A percentile compares a stretch with the other conserved stretches of the same genome.
phyloP scores from a whole-genome alignment of 208 protist species.

The Balamuthia mandrillaris region DNA sequence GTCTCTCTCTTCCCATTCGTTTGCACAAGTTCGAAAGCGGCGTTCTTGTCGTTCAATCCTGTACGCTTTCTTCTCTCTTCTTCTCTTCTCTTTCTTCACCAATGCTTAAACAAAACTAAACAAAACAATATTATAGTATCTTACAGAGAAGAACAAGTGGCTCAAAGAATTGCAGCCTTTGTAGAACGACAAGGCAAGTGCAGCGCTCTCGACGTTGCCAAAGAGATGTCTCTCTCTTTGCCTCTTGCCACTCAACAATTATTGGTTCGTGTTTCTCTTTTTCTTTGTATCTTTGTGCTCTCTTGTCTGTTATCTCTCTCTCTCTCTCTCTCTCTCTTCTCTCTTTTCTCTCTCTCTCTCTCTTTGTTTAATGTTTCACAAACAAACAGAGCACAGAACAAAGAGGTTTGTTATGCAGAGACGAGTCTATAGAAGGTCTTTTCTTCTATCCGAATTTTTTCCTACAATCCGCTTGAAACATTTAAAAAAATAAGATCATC shows the following conservation, averaged over 20 bases:
- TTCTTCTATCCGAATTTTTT: slow-evolving; percentile 60
- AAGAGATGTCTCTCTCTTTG: slow-evolving; percentile 35
- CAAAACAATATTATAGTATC: background rate
- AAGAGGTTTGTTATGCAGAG: slow-evolving; percentile 42
- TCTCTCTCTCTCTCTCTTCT: background rate
- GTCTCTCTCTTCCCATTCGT: slow-evolving; percentile 34
- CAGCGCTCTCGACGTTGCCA: slow-evolving; percentile 46
- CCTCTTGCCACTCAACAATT: slow-evolving; percentile 50
- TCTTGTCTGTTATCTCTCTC: background rate
- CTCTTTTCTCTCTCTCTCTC: background rate
- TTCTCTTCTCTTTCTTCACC: background rate
- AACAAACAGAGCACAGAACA: slow-evolving; percentile 43
- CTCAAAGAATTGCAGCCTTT: background rate
- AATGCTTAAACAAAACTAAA: background rate
- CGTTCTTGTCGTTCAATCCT: slow-evolving; percentile 48
- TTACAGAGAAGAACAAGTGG: slow-evolving; percentile 5
- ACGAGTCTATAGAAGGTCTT: slow-evolving; percentile 57
- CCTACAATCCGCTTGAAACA: background rate
- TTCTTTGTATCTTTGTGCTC: background rate
- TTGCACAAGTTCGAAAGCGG: slow-evolving; percentile 50
- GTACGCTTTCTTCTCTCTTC: background rate
- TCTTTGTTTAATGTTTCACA: no score
- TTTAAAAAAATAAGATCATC: no score
- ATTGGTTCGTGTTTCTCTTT: background rate
- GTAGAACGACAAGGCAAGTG: slow-evolving; percentile 27